phyloP scores from a whole-genome alignment of 495 filamentous ascomycete genomes.

The Evernia prunastri region DNA sequence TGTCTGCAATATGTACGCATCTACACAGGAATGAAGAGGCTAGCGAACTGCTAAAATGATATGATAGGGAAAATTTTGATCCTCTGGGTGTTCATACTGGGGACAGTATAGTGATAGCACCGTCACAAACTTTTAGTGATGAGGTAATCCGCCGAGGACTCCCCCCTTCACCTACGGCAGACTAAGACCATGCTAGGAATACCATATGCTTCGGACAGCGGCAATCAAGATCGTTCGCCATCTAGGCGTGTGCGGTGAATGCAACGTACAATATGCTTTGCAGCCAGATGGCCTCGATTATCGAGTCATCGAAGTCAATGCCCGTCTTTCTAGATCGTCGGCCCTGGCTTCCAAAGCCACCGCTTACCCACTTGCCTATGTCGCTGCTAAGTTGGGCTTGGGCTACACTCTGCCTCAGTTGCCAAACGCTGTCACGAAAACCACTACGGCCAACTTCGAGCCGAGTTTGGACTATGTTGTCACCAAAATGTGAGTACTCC shows the following conservation, averaged over 20 bases:
- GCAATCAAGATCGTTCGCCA: constrained; percentile 96
- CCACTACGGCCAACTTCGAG: constrained; percentile 97
- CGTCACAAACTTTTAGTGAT: constrained; percentile 90
- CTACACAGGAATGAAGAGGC: neutral
- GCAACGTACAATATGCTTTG: constrained; percentile 95
- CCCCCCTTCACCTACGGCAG: too few species aligned
- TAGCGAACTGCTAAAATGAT: neutral
- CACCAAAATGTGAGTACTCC: constrained; percentile 63
- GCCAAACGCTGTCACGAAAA: constrained; percentile 96
- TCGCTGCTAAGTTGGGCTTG: constrained; percentile 92
- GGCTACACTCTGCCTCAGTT: constrained; percentile 92
- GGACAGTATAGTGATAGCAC: constrained; percentile 94
- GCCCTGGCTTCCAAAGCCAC: constrained; percentile 95
- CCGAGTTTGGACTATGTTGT: constrained; percentile 95
- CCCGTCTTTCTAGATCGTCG: constrained; percentile 88
- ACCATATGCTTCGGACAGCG: constrained; percentile 95
- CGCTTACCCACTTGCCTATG: constrained; percentile 92
- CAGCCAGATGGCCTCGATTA: constrained; percentile 94
- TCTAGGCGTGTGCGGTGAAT: constrained; percentile 92
- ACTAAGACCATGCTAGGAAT: constrained; percentile 45
- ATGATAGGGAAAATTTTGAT: constrained; percentile 80
- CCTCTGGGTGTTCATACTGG: constrained; percentile 94
- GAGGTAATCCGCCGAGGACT: constrained; percentile 37
- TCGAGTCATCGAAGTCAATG: constrained; percentile 97
- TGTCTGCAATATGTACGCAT: constrained; percentile 75